These are phyloP conservation scores for Syzygium jambos DNA, from an alignment of 345 rosid genomes.

Conservation along the genomic window DNA sequence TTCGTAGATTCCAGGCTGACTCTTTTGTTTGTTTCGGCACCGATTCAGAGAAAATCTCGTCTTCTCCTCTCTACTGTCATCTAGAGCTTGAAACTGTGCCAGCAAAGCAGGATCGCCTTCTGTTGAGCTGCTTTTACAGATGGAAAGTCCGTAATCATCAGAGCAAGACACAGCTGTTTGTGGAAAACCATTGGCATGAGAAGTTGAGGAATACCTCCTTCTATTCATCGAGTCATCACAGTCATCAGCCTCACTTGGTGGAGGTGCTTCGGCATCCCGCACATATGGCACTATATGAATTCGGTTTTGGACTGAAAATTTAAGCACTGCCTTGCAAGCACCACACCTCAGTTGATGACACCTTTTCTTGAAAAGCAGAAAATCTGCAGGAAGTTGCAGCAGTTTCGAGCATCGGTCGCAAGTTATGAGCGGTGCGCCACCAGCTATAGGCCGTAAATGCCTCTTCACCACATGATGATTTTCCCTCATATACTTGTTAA, in stretches of 20 bases:
- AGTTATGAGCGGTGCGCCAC: constrained; percentile 71
- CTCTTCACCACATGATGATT: constrained; percentile 40
- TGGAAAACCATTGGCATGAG: constrained; percentile 5
- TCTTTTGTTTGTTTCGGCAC: constrained; percentile 9
- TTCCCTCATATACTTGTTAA: constrained; percentile 32
- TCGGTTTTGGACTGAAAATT: constrained; percentile 50
- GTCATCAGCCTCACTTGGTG: constrained; percentile 26
- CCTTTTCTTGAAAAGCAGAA: constrained; percentile 50
- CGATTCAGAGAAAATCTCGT: constrained; percentile 7
- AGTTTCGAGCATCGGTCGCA: constrained; percentile 47
- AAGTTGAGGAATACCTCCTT: constrained; percentile 6
- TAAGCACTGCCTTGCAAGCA: constrained; percentile 48
- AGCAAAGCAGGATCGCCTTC: constrained; percentile 15
- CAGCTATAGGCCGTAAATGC: constrained; percentile 60
- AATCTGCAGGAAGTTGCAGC: constrained; percentile 74
- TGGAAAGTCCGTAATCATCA: constrained; percentile 16
- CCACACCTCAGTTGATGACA: constrained; percentile 72
- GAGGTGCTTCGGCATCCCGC: constrained; percentile 10
- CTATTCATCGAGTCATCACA: constrained; percentile 3
- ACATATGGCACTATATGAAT: constrained; percentile 45
- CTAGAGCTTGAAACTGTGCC: constrained; percentile 6
- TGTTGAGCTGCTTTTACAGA: constrained; percentile 16
- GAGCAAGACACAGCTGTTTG: constrained; percentile 24
- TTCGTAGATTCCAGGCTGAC: constrained; percentile 5
- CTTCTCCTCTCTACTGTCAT: neutral